Evolutionary conservation across 352 stramenopile species (phyloP), one percentile per base, ranked within the genome.

Genomic region (Pythium brassicae): DNA sequence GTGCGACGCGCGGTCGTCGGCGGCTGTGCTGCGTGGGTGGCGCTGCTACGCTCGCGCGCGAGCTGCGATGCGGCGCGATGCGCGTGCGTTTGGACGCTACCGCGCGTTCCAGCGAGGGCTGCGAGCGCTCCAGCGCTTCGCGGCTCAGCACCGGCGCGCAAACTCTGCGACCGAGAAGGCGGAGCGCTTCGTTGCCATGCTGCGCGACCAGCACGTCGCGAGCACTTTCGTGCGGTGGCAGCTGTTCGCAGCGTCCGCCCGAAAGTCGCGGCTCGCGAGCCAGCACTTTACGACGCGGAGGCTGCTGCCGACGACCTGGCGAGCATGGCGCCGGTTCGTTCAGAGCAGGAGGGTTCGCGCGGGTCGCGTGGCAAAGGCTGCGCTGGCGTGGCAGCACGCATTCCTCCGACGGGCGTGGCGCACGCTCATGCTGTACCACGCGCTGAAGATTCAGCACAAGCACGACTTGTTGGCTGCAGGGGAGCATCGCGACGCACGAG

Each of bases 221-320:
- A 39, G 47, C 12, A 9, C 57, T 9, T 78, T 79, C 54, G 3
- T 42, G n/a, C 53, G 50, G 34, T 83, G 72, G 72, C 59, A 40
- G 40, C 44, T 32, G 20, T 58, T 66, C 10, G 29, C 62, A 10
- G 11, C 19, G 4, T 14, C 64, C 7, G 52, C 58, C 3, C 67
- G 55, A 8, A 69, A 76, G 37, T 65, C 56, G 15, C 61, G 69
- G 7, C 11, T 22, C 0, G 62, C 61, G 19, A 69, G 42, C 19
- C 58, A 49, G 1, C 61, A 66, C 22, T 77, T 73, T 52, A 50
- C 64, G 7, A 53, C 60, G 19, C 55, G 57, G 22, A 69, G 63
- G 22, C 57, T 76, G 3, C 62, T 81, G 17, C 71, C 69, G 29
- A 54, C 29, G 2, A 50, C 27, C 10, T 78, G 72, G 72, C 34